These are phyloP conservation scores for Salix suchowensis DNA, from an alignment of 345 rosid species.

Conservation along the genomic window DNA sequence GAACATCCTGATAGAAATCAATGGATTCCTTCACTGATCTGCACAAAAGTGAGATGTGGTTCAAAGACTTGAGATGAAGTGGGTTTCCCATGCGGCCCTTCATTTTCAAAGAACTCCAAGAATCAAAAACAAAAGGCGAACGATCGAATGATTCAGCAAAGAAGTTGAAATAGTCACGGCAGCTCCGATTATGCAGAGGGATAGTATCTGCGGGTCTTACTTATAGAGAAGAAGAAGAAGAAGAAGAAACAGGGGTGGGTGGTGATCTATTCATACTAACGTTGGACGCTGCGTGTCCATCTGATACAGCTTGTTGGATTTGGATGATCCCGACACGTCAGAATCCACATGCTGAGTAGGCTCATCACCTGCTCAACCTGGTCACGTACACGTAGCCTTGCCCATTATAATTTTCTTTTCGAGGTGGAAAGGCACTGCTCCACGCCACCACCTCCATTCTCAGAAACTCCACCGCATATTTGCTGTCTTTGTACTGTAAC, in stretches of 20 bases:
- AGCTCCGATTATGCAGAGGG: background rate
- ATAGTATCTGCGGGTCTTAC: background rate
- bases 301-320: background rate
- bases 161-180: background rate
- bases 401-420: background rate
- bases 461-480: too few species aligned
- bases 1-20: constrained; percentile 31
- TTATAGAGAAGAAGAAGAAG: background rate
- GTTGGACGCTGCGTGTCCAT: background rate
- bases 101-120: constrained; percentile 2
- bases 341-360: background rate
- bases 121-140: background rate
- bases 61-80: constrained; percentile 28
- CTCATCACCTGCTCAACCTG: background rate
- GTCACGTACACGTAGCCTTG: background rate
- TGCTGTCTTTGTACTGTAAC: background rate
- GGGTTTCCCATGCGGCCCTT: constrained; percentile 14
- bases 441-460: too few species aligned
- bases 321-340: background rate
- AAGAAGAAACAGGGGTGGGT: background rate
- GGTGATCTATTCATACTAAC: background rate
- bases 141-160: background rate
- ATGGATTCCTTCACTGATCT: constrained; percentile 30
- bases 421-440: too few species aligned
- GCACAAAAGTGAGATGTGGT: constrained; percentile 30